Percentiles rank a stretch among this genome's conserved stretches.
These are phyloP conservation scores for Borovskyia barvae DNA, from an alignment of 208 protist species.

Conservation along the genomic window DNA sequence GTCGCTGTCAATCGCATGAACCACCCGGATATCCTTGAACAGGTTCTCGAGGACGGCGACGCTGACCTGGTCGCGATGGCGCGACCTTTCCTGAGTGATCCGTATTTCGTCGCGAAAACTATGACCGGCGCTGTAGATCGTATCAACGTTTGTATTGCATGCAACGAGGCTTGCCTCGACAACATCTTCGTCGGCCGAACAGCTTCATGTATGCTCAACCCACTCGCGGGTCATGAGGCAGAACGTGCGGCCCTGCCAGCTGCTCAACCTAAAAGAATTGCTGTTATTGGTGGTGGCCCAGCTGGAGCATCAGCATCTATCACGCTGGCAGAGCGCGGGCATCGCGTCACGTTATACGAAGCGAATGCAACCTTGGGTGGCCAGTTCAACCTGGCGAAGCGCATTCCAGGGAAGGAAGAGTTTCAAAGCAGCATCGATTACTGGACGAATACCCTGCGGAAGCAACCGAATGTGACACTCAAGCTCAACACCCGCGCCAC, in stretches of 20 bases:
- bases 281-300: conserved; percentile 91
- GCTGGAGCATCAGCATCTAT: conserved; percentile 86
- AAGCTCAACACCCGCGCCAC: conserved; percentile 76
- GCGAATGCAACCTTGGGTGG: conserved; percentile 71
- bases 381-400: conserved; percentile 93
- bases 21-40: conserved; percentile 80
- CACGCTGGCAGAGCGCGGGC: conserved; percentile 82
- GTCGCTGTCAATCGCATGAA: conserved; percentile 93
- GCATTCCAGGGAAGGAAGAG: conserved; percentile 91
- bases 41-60: conserved; percentile 67
- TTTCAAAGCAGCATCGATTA: conserved; percentile 91
- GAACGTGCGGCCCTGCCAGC: conserved; percentile 64
- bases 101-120: conserved; percentile 89
- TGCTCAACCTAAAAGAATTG: conserved; percentile 58
- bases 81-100: conserved; percentile 89
- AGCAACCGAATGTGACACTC: conserved; percentile 53
- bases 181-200: conserved; percentile 84
- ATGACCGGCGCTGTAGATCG: conserved; percentile 40
- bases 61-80: conserved; percentile 92
- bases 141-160: conserved; percentile 95
- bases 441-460: conserved; percentile 76
- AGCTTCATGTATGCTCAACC: conserved; percentile 92
- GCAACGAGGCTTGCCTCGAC: conserved; percentile 93
- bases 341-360: conserved; percentile 91
- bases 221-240: conserved; percentile 80